Evolutionary conservation across 306 rosid species (phyloP).

Genomic region (Bauhinia variegata): DNA sequence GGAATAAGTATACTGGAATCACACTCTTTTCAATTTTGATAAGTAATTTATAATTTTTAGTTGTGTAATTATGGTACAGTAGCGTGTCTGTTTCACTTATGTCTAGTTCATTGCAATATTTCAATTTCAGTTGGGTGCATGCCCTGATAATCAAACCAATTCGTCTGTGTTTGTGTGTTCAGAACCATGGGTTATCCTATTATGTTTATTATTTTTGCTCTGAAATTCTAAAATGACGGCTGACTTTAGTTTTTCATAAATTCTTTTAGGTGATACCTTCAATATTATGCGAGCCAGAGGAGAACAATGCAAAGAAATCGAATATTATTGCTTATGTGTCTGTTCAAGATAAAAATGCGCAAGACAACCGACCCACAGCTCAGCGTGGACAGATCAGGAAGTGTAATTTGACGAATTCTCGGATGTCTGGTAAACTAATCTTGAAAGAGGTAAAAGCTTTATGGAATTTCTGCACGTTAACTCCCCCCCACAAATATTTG

Average conservation of each 20-base stretch:
- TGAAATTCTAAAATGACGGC: neutral
- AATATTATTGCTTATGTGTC: constrained; percentile 67
- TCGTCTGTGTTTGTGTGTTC: neutral
- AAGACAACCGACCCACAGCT: constrained; percentile 33
- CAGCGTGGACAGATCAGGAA: constrained; percentile 67
- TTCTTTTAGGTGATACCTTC: constrained; percentile 79
- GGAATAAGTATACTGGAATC: too few relatives aligned
- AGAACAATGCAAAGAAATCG: constrained; percentile 37
- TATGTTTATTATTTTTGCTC: neutral
- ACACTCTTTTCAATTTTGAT: too few relatives aligned
- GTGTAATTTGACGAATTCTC: constrained; percentile 74
- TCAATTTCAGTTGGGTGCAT: neutral
- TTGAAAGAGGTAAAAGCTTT: constrained; percentile 63
- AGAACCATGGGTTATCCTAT: neutral
- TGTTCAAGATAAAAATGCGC: constrained; percentile 42
- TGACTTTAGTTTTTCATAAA: constrained; percentile 9
- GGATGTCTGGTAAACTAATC: constrained; percentile 37
- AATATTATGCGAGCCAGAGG: constrained; percentile 36
- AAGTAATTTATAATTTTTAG: too few relatives aligned
- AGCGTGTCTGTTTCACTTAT: too few relatives aligned
- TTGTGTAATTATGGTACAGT: too few relatives aligned
- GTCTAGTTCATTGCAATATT: neutral
- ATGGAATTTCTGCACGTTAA: neutral
- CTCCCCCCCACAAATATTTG: neutral
- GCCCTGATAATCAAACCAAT: neutral